Conservation (phyloP, 192 early-diverging fungal genomes). For the Hyaloraphidium curvatum region DNA sequence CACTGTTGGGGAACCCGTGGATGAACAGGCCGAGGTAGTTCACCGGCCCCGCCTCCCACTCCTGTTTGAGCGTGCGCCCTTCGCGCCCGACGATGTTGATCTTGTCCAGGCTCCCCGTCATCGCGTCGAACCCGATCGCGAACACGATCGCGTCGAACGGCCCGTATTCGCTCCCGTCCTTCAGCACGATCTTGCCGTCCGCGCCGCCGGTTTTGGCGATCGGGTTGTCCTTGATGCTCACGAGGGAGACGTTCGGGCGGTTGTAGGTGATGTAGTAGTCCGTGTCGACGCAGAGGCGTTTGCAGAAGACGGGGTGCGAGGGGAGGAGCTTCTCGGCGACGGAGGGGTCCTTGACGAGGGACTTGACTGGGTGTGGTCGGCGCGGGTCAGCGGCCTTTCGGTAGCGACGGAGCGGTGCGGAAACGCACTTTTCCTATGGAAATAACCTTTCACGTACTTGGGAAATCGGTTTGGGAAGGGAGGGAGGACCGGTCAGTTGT, state of each 20-base stretch:
- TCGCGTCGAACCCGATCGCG: neutral
- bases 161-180: neutral
- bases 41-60: neutral
- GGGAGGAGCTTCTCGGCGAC: too few relatives aligned
- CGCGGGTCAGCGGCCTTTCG: too few relatives aligned
- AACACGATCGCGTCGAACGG: neutral
- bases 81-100: neutral
- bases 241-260: neutral
- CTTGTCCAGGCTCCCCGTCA: constrained; percentile 1
- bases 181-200: neutral
- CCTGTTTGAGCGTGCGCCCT: neutral
- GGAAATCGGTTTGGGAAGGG: too few relatives aligned
- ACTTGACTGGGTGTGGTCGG: too few relatives aligned
- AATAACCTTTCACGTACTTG: too few relatives aligned
- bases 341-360: too few relatives aligned
- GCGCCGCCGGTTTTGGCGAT: neutral
- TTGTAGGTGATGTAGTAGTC: constrained; percentile 3
- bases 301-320: too few relatives aligned
- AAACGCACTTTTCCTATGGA: too few relatives aligned
- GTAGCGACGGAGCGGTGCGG: too few relatives aligned
- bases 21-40: neutral
- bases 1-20: constrained; percentile 4
- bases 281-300: too few relatives aligned
- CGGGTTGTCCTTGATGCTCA: neutral
- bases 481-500: too few relatives aligned